A percentile compares a stretch with the other conserved stretches of the same genome.
Conservation (phyloP, 495 filamentous ascomycete genomes). For the Trichoderma erinaceum region DNA sequence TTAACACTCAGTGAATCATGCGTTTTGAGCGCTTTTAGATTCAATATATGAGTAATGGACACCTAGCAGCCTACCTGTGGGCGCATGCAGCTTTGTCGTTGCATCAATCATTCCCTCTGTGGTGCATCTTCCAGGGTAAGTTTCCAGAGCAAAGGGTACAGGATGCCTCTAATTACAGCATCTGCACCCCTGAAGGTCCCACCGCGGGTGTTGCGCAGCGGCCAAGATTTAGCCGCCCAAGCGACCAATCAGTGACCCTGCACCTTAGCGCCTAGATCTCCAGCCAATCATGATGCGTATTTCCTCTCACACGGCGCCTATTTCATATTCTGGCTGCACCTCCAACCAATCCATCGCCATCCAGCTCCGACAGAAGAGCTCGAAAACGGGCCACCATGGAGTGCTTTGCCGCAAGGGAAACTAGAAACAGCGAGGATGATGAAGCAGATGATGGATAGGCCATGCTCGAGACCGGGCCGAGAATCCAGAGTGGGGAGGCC, state of each 20-base stretch:
- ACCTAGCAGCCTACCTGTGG: neutral
- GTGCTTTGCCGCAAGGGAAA: neutral
- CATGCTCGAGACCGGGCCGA: neutral
- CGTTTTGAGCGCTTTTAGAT: neutral
- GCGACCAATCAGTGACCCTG: slow-evolving; percentile 28
- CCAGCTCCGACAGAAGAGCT: slow-evolving; percentile 16
- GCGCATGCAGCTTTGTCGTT: neutral
- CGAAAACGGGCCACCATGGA: slow-evolving; percentile 1
- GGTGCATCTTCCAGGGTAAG: neutral
- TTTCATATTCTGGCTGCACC: slow-evolving; percentile 23
- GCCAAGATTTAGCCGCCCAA: slow-evolving; percentile 4
- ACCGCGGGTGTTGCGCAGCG: slow-evolving; percentile 10
- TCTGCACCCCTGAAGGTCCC: neutral
- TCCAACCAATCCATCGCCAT: slow-evolving; percentile 12
- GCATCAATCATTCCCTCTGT: neutral
- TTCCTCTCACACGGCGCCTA: slow-evolving; percentile 28
- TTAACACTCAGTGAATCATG: neutral
- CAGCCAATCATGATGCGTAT: slow-evolving; percentile 26
- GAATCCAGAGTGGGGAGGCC: neutral
- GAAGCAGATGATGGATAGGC: neutral
- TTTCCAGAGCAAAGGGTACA: neutral
- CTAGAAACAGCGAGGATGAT: neutral
- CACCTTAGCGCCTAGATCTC: neutral
- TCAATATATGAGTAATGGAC: neutral
- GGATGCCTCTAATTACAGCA: neutral